Conservation (phyloP, 1,139 yeast genomes). For the Hyphopichia pseudoburtonii region DNA sequence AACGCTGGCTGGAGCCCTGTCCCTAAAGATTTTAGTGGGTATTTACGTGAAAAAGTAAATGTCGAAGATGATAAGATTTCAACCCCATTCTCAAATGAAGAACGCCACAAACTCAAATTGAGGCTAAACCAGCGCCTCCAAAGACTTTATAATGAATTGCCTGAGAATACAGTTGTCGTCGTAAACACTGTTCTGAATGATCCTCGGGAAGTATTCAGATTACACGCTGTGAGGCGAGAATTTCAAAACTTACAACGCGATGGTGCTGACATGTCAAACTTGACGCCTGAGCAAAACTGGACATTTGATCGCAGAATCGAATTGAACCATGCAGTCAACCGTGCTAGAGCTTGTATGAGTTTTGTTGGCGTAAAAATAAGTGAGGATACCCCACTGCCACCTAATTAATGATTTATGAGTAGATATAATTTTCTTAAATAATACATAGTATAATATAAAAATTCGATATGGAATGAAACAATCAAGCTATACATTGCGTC, state of each 20-base stretch:
- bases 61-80: constrained; percentile 5
- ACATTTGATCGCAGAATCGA: constrained; percentile 44
- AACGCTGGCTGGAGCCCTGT: constrained; percentile 25
- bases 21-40: constrained; percentile 21
- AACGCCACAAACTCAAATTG: constrained; percentile 20
- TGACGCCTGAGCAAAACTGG: constrained; percentile 52
- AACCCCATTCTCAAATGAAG: constrained; percentile 9
- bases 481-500: too few species aligned
- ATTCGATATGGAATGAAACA: too few species aligned
- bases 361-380: constrained; percentile 45
- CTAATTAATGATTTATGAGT: not conserved
- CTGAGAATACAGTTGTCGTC: constrained; percentile 60
- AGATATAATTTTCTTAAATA: too few species aligned
- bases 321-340: constrained; percentile 39
- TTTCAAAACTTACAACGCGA: constrained; percentile 40
- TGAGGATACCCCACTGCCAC: not conserved
- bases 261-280: constrained; percentile 35
- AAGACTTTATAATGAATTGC: constrained; percentile 51
- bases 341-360: constrained; percentile 58
- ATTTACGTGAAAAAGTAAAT: constrained; percentile 13
- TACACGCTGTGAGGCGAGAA: constrained; percentile 41
- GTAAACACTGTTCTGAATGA: constrained; percentile 66
- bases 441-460: too few species aligned
- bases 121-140: constrained; percentile 46
- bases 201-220: constrained; percentile 49